Evolutionary conservation across 768 basidiomycete genomes (phyloP).

Genomic region (Mrakia blollopis): DNA sequence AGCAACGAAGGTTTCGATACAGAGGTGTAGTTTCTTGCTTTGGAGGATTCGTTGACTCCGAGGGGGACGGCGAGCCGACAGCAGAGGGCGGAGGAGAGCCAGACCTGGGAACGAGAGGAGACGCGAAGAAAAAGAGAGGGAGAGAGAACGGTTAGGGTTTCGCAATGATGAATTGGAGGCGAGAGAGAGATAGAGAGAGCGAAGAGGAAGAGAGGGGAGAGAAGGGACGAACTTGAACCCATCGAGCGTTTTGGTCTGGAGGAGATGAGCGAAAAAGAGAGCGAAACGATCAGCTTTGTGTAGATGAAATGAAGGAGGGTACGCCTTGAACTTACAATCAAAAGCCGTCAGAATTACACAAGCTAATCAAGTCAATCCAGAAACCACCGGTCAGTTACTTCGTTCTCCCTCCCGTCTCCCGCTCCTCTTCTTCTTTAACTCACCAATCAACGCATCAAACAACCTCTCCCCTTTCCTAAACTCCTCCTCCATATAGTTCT

Average conservation of each 20-base stretch:
- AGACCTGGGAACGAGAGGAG: no score
- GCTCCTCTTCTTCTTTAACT: neutral
- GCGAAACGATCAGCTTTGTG: neutral
- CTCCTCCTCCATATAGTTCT: constrained; percentile 15
- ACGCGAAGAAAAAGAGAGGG: no score
- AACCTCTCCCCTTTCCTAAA: constrained; percentile 19
- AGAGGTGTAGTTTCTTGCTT: neutral
- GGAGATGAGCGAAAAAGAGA: no score
- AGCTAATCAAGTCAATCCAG: neutral
- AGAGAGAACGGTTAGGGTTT: no score
- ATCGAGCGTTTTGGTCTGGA: constrained; percentile 15
- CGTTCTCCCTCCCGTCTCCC: no score
- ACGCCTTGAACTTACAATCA: neutral
- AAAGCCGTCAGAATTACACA: constrained; percentile 16
- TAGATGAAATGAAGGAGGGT: neutral
- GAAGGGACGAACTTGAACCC: neutral
- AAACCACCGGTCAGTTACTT: neutral
- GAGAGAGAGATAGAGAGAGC: no score
- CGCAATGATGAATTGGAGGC: no score
- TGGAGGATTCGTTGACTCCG: constrained; percentile 13
- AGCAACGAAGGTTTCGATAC: constrained; percentile 27
- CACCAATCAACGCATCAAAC: constrained; percentile 25
- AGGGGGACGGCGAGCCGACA: constrained; percentile 18
- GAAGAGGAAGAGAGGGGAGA: no score
- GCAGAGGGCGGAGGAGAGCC: constrained; percentile 17